Evolutionary conservation across 371 early-diverging fungal genomes (phyloP).

Genomic region (Mortierella sp.): DNA sequence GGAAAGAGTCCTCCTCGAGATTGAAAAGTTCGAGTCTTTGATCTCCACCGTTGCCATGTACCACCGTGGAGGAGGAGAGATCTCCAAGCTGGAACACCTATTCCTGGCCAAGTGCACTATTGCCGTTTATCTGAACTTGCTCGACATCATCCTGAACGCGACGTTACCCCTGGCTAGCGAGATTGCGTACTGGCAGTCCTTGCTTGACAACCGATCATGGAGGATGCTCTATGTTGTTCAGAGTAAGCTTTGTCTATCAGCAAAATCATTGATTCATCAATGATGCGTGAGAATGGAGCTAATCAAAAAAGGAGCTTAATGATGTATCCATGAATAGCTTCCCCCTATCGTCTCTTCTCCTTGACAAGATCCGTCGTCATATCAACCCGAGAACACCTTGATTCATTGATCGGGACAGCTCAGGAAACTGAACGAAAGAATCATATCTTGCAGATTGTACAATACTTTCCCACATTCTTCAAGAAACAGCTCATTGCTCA

Average conservation of each 20-base stretch:
- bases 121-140: conserved; percentile 70
- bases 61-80: background rate
- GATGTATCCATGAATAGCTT: conserved; percentile 57
- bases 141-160: conserved; percentile 67
- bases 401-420: conserved; percentile 34
- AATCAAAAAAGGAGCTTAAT: too few relatives aligned
- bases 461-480: conserved; percentile 51
- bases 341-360: conserved; percentile 57
- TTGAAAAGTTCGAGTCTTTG: conserved; percentile 32
- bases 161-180: conserved; percentile 73
- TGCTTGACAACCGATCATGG: conserved; percentile 60
- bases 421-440: conserved; percentile 6
- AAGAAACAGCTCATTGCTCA: conserved; percentile 35
- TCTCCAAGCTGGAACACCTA: conserved; percentile 57
- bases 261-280: conserved; percentile 2
- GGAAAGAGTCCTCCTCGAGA: conserved; percentile 33
- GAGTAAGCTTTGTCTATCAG: conserved; percentile 51
- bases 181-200: conserved; percentile 75
- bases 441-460: conserved; percentile 33
- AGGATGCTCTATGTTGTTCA: conserved; percentile 69
- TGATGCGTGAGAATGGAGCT: conserved; percentile 20
- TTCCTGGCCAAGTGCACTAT: conserved; percentile 67
- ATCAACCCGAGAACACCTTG: conserved; percentile 37
- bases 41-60: background rate
- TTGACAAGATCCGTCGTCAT: conserved; percentile 42